Evolutionary conservation across 2,329 filamentous ascomycete genomes (phyloP), one percentile per base, ranked within the genome.

Genomic region (Didymella lethalis): DNA sequence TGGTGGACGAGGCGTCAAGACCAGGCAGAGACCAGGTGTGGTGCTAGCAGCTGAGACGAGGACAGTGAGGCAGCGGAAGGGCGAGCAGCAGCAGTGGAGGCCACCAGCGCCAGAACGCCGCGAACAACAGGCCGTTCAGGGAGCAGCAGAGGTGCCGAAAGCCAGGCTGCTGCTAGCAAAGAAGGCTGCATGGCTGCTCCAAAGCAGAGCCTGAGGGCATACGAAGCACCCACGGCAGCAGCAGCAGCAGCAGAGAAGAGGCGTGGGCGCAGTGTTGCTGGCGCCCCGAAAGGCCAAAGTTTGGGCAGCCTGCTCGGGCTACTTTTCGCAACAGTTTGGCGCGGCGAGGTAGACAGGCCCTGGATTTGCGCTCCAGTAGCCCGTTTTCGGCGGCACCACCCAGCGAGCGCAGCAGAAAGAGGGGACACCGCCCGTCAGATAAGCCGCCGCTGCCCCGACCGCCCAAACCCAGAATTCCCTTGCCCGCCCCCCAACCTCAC

Each of bases 401-500:
- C 32, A 36, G 14, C 32, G 32, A 36, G n/a, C 32, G 32, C 32
- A 36, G 16, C 32, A 12, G 14, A 14, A 32, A 32, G 10, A 29
- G 28, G 28, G 28, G 28, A 29, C 28, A 4, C 7, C 29, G 31
- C 31, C 31, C 31, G 32, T 18, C 32, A 36, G 16, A 36, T 29
- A 31, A 40, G 29, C 29, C 38, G 18, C 36, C 8, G 36, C n/a
- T 20, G n/a, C 36, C 36, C 36, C 55, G n/a, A 32, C 11, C 4
- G 28, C 7, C 31, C 12, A 32, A 32, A 32, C 14, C 6, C 10
- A 29, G 5, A 29, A 29, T 51, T 53, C 18, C 51, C 50, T 43
- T 57, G 31, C 40, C 52, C 41, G 52, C 59, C 57, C 23, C 26
- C 26, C 23, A 34, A 49, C 56, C 41, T 43, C 63, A 58, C 48